Evolutionary conservation across 352 stramenopile species (phyloP).

Genomic region (Phytophthora sp.): DNA sequence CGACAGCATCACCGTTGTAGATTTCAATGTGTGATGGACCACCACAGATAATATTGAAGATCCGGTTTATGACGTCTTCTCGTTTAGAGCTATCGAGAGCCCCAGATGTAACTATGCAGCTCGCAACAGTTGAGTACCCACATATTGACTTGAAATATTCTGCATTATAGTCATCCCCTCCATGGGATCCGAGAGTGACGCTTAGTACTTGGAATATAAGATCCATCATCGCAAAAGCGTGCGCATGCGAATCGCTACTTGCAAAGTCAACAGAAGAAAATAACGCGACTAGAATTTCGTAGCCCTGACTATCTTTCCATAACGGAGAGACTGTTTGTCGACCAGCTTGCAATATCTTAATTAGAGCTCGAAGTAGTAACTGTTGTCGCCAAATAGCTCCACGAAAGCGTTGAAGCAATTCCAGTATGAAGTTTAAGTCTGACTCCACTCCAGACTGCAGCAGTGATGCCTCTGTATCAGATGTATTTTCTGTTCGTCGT

Average conservation of each 20-base stretch:
- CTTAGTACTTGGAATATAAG: conserved; percentile 55
- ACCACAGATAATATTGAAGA: conserved; percentile 70
- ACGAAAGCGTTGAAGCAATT: conserved; percentile 53
- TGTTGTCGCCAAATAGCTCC: conserved; percentile 38
- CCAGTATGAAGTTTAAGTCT: conserved; percentile 62
- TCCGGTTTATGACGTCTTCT: conserved; percentile 44
- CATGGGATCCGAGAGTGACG: conserved; percentile 47
- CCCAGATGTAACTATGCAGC: conserved; percentile 60
- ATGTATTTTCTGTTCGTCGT: not conserved
- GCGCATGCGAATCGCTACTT: conserved; percentile 24
- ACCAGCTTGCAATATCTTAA: conserved; percentile 49
- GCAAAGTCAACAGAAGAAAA: conserved; percentile 58
- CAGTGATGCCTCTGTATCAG: conserved; percentile 3
- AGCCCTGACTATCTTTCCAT: conserved; percentile 60
- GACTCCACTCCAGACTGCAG: conserved; percentile 61
- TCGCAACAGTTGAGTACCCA: conserved; percentile 58
- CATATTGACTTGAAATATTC: conserved; percentile 51
- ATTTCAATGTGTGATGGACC: conserved; percentile 52
- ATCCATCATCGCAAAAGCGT: conserved; percentile 51
- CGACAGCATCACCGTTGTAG: conserved; percentile 57
- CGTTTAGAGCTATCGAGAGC: conserved; percentile 47
- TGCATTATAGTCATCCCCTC: conserved; percentile 27
- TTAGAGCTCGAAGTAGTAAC: conserved; percentile 49
- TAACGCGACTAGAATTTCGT: conserved; percentile 65
- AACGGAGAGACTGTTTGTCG: conserved; percentile 41